Percentiles rank a stretch among this genome's conserved stretches.
These are phyloP conservation scores for Tephrocybe rancida DNA, from an alignment of 768 basidiomycete genomes.

Conservation along the genomic window DNA sequence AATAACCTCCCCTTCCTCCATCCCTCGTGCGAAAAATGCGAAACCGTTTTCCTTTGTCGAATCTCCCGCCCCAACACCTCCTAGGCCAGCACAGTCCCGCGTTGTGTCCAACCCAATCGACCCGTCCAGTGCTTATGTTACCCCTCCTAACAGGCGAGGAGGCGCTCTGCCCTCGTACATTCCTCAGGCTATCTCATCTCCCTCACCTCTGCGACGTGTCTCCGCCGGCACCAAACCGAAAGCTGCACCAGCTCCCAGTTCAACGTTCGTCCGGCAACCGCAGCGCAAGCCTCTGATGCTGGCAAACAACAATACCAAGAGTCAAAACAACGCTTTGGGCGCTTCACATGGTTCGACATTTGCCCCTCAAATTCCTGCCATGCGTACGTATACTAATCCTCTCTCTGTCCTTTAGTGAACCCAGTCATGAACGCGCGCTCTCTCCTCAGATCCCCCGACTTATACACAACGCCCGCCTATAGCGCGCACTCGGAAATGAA, in stretches of 20 bases:
- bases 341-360: slow-evolving; percentile 63
- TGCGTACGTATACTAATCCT: slow-evolving; percentile 64
- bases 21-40: slow-evolving; percentile 41
- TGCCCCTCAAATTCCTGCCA: slow-evolving; percentile 51
- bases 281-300: slow-evolving; percentile 39
- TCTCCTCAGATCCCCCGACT: slow-evolving; percentile 41
- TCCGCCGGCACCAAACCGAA: slow-evolving; percentile 31
- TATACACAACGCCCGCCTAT: slow-evolving; percentile 26
- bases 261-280: slow-evolving; percentile 49
- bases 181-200: slow-evolving; percentile 56
- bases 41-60: slow-evolving; percentile 33
- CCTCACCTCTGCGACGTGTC: slow-evolving; percentile 38
- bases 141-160: slow-evolving; percentile 57
- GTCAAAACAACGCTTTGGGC: slow-evolving; percentile 20
- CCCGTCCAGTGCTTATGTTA: slow-evolving; percentile 39
- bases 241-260: slow-evolving; percentile 25
- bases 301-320: slow-evolving; percentile 25
- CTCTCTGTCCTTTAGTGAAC: slow-evolving; percentile 36
- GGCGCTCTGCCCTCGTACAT: slow-evolving; percentile 56
- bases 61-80: slow-evolving; percentile 33
- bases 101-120: slow-evolving; percentile 27
- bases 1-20: slow-evolving; percentile 47
- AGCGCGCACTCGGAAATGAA: slow-evolving; percentile 39
- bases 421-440: slow-evolving; percentile 35
- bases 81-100: slow-evolving; percentile 22